phyloP scores from a whole-genome alignment of 495 filamentous ascomycete species.

The Penicillium malachiteum region DNA sequence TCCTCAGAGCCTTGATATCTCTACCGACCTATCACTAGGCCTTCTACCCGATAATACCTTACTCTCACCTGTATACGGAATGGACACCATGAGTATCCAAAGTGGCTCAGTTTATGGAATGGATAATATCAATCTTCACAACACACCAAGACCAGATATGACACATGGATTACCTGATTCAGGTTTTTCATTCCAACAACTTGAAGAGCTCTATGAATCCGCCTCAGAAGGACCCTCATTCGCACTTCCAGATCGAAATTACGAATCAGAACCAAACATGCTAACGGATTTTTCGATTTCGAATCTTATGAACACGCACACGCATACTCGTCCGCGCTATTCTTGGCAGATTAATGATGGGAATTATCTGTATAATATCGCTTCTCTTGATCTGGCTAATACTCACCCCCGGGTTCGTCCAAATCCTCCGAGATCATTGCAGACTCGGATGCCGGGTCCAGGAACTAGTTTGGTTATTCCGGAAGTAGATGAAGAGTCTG shows the following conservation, averaged over 20 bases:
- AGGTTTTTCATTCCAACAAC: background rate
- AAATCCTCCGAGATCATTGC: too few species aligned
- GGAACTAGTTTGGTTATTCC: background rate
- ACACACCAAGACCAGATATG: background rate
- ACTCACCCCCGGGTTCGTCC: background rate
- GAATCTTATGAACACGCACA: background rate
- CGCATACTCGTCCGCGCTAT: background rate
- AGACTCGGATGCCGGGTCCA: too few species aligned
- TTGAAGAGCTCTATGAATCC: background rate
- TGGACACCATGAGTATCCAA: background rate
- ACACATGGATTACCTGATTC: background rate
- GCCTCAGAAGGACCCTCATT: background rate
- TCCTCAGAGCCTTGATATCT: background rate
- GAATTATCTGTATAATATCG: background rate
- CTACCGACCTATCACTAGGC: background rate
- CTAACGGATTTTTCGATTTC: background rate
- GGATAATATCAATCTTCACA: background rate
- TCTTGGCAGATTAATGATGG: background rate
- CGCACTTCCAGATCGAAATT: background rate
- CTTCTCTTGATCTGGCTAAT: conserved; percentile 1
- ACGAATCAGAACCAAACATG: conserved; percentile 1
- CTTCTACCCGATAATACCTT: background rate
- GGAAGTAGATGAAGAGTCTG: background rate
- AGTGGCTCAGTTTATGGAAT: background rate
- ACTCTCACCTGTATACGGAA: background rate